Conservation (phyloP, 495 filamentous ascomycete species). For the Neurospora sp. region DNA sequence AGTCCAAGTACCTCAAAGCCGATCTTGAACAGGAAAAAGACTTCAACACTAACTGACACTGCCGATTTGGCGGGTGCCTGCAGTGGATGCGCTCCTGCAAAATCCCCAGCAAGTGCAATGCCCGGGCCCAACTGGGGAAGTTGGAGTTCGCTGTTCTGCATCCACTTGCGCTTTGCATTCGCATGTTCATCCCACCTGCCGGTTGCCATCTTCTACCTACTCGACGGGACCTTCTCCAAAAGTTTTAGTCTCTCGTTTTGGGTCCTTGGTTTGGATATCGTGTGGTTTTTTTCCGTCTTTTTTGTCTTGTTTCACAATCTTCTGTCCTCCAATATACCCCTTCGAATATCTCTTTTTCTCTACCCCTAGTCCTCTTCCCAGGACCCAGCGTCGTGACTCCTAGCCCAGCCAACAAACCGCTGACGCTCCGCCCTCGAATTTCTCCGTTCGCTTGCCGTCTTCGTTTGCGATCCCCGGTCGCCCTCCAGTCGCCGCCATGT, state of each 20-base stretch:
- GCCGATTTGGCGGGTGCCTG: background rate
- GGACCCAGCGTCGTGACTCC: background rate
- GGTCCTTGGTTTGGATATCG: background rate
- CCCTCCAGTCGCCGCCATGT: constrained; percentile 15
- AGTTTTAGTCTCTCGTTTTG: background rate
- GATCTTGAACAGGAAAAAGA: background rate
- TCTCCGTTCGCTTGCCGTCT: constrained; percentile 3
- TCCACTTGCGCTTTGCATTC: background rate
- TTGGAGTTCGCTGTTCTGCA: background rate
- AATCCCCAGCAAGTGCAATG: background rate
- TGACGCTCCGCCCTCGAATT: constrained; percentile 5
- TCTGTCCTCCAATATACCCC: background rate
- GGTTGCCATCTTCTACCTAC: background rate
- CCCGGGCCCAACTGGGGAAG: background rate
- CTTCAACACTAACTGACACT: background rate
- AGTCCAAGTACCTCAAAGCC: background rate
- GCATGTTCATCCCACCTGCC: background rate
- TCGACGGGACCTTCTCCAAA: background rate
- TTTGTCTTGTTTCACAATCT: background rate
- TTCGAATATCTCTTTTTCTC: background rate
- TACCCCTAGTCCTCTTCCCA: background rate
- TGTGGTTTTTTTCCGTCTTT: background rate
- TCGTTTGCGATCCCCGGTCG: constrained; percentile 3
- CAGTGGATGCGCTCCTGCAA: background rate
- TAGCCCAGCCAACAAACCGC: constrained; percentile 3